These are phyloP conservation scores for Millerozyma acaciae DNA, from an alignment of 805 yeast species.

Conservation along the genomic window DNA sequence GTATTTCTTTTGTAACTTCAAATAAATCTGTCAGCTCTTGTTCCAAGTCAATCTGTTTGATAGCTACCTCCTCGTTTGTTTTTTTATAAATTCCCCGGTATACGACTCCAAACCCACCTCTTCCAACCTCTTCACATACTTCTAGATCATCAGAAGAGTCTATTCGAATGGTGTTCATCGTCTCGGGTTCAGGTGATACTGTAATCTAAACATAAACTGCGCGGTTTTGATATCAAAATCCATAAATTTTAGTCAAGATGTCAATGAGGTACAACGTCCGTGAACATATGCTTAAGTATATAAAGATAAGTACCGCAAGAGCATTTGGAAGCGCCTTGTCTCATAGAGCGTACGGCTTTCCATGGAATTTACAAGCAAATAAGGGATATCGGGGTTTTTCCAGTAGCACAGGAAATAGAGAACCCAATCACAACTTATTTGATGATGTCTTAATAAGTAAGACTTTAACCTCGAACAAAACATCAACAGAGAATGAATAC, in stretches of 20 bases:
- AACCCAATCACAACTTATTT: conserved; percentile 2
- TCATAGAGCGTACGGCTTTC: too few relatives aligned
- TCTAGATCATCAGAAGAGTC: conserved; percentile 37
- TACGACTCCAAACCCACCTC: conserved; percentile 79
- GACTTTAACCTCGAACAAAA: conserved; percentile 15
- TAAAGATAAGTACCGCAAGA: too few relatives aligned
- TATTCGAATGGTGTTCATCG: conserved; percentile 12
- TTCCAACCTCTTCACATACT: conserved; percentile 56
- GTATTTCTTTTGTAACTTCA: conserved; percentile 72
- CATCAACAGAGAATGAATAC: conserved; percentile 25
- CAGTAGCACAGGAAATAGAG: not conserved
- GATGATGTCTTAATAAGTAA: conserved; percentile 18
- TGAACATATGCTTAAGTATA: too few relatives aligned
- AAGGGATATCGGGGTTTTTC: not conserved
- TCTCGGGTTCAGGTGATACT: not conserved
- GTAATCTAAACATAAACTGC: not conserved
- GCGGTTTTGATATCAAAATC: too few relatives aligned
- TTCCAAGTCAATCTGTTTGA: conserved; percentile 70
- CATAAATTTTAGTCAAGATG: too few relatives aligned
- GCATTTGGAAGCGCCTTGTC: too few relatives aligned
- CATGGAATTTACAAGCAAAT: too few relatives aligned
- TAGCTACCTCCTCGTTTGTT: conserved; percentile 46
- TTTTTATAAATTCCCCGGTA: conserved; percentile 55
- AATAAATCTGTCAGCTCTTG: conserved; percentile 57
- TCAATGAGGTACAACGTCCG: too few relatives aligned